A percentile compares a stretch with the other conserved stretches of the same genome.
These are phyloP conservation scores for Cocos nucifera DNA, from an alignment of 176 grass and related monocot species.

Conservation along the genomic window DNA sequence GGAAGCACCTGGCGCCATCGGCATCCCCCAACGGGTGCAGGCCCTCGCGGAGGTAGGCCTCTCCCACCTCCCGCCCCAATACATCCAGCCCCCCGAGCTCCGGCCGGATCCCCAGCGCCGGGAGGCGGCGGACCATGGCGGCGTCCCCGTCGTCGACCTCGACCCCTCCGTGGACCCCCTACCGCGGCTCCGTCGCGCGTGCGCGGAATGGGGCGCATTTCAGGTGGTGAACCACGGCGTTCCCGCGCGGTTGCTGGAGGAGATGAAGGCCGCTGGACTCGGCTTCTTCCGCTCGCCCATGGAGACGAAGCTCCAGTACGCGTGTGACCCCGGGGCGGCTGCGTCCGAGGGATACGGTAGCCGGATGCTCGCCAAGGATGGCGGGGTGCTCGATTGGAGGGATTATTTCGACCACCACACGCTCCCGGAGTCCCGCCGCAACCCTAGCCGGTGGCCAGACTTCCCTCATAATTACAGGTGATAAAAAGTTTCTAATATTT, in stretches of 20 bases:
- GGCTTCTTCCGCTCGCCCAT: slow-evolving; percentile 55
- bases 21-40: slow-evolving; percentile 39
- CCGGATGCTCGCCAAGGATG: slow-evolving; percentile 81
- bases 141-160: slow-evolving; percentile 56
- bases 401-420: slow-evolving; percentile 96
- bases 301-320: slow-evolving; percentile 59
- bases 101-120: slow-evolving; percentile 12
- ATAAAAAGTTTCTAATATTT: no score
- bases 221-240: slow-evolving; percentile 60
- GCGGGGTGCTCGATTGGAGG: slow-evolving; percentile 83
- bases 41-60: slow-evolving; percentile 45
- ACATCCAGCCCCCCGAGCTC: slow-evolving; percentile 54
- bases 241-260: slow-evolving; percentile 27
- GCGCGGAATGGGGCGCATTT: slow-evolving; percentile 68
- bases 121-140: neutral
- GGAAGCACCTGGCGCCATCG: slow-evolving; percentile 28
- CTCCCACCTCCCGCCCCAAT: slow-evolving; percentile 35
- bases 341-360: slow-evolving; percentile 79
- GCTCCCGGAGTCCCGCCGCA: slow-evolving; percentile 57
- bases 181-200: slow-evolving; percentile 30
- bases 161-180: slow-evolving; percentile 4
- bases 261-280: slow-evolving; percentile 37
- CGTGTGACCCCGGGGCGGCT: slow-evolving; percentile 47
- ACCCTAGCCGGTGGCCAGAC: slow-evolving; percentile 67
- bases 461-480: slow-evolving; percentile 72